phyloP scores from a whole-genome alignment of 2,329 filamentous ascomycete genomes.

The Cordyceps cateniannulata region DNA sequence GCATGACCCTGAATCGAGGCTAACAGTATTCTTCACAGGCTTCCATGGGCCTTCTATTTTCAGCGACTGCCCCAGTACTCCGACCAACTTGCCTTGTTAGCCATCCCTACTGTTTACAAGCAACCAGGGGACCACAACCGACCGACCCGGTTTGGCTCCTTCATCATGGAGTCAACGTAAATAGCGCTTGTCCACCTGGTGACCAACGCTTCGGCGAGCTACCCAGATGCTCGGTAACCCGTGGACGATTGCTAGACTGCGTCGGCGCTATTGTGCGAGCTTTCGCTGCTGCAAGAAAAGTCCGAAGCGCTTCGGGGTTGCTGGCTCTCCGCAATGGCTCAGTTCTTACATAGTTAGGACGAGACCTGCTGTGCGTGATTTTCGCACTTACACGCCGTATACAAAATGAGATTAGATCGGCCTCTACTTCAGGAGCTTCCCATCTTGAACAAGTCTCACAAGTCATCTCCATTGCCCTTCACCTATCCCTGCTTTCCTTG shows the following conservation, averaged over 20 bases:
- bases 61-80: not conserved
- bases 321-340: too few relatives aligned
- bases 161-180: too few relatives aligned
- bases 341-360: too few relatives aligned
- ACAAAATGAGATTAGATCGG: not conserved
- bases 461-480: not conserved
- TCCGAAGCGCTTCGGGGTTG: slow-evolving; percentile 4
- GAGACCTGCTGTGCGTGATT: not conserved
- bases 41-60: slow-evolving; percentile 6
- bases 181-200: too few relatives aligned
- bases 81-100: too few relatives aligned
- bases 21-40: not conserved
- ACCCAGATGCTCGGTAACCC: not conserved
- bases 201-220: too few relatives aligned
- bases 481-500: too few relatives aligned
- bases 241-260: too few relatives aligned
- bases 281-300: not conserved
- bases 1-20: slow-evolving; percentile 1
- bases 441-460: not conserved
- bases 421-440: not conserved
- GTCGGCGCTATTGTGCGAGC: not conserved
- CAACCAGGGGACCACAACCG: not conserved
- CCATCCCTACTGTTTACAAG: not conserved
- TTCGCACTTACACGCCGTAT: not conserved
- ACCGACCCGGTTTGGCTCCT: not conserved